Evolutionary conservation across 805 yeast genomes (phyloP).

Genomic region (Hagleromyces aurorensis): DNA sequence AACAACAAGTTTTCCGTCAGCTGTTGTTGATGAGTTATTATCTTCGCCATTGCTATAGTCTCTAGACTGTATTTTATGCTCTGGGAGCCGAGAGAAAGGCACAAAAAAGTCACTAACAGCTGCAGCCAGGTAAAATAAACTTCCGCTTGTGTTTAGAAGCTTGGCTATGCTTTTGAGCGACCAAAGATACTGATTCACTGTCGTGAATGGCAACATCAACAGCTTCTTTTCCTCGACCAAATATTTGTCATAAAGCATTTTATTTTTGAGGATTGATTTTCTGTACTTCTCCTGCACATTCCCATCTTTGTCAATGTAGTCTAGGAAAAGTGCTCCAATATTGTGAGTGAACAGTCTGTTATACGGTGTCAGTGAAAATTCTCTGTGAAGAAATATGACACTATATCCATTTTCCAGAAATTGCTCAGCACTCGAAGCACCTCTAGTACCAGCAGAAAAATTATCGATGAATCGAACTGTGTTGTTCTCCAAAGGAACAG

Average conservation of each 20-base stretch:
- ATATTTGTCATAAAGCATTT: constrained; percentile 34
- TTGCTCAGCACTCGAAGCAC: constrained; percentile 92
- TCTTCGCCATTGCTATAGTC: constrained; percentile 36
- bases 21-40: constrained; percentile 16
- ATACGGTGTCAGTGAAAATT: constrained; percentile 84
- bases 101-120: constrained; percentile 96
- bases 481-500: constrained; percentile 94
- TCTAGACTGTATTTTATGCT: constrained; percentile 89
- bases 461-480: constrained; percentile 96
- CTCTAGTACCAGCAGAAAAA: constrained; percentile 96
- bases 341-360: constrained; percentile 85
- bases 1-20: constrained; percentile 65
- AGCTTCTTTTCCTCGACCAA: constrained; percentile 23
- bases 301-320: constrained; percentile 61
- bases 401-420: constrained; percentile 82
- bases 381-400: constrained; percentile 87
- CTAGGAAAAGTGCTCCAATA: constrained; percentile 69
- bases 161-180: constrained; percentile 64
- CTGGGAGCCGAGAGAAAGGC: constrained; percentile 78
- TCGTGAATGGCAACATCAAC: constrained; percentile 78
- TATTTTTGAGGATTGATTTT: constrained; percentile 51
- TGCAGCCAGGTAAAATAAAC: constrained; percentile 86
- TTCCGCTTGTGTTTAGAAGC: constrained; percentile 49
- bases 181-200: constrained; percentile 88
- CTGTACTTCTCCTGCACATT: constrained; percentile 53